Percentiles rank a stretch among this genome's conserved stretches.
These are phyloP conservation scores for Diphasiastrum complanatum DNA, from an alignment of 83 land plant species.

Conservation along the genomic window DNA sequence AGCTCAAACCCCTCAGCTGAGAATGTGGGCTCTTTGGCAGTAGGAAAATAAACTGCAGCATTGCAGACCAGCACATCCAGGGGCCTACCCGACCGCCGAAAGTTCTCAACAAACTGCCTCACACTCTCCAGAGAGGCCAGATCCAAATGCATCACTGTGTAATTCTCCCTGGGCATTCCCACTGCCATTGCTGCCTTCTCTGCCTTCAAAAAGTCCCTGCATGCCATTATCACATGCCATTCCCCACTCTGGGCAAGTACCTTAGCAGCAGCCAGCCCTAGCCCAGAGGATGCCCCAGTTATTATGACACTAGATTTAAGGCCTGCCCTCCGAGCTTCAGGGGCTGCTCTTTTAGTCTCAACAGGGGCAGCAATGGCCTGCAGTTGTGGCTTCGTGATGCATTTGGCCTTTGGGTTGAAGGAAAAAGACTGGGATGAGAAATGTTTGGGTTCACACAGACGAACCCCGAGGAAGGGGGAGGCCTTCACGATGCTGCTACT, in stretches of 20 bases:
- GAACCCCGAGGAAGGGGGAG: no score
- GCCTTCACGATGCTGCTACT: no score
- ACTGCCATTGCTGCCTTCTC: constrained; percentile 82
- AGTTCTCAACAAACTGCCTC: constrained; percentile 76
- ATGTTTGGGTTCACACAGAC: no score
- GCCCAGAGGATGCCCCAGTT: constrained; percentile 95
- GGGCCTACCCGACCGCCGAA: constrained; percentile 56
- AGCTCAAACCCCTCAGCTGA: constrained; percentile 95
- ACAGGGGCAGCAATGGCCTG: constrained; percentile 60
- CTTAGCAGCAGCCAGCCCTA: constrained; percentile 91
- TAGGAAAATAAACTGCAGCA: constrained; percentile 92
- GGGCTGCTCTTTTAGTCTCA: constrained; percentile 29
- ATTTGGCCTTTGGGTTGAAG: no score
- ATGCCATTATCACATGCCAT: constrained; percentile 95
- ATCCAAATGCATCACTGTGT: constrained; percentile 93
- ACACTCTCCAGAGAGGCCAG: constrained; percentile 94
- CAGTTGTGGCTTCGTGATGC: no score
- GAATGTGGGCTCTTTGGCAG: constrained; percentile 82
- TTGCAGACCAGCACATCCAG: constrained; percentile 94
- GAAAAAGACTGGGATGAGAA: no score
- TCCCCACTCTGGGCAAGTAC: constrained; percentile 76
- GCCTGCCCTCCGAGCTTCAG: constrained; percentile 46
- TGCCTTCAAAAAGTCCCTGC: constrained; percentile 95
- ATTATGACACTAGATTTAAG: constrained; percentile 68
- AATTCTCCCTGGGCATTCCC: constrained; percentile 76